A percentile compares a stretch with the other conserved stretches of the same genome.
These are phyloP conservation scores for Cinnamomum chago DNA, from an alignment of 164 flowering plant genomes.

Conservation along the genomic window DNA sequence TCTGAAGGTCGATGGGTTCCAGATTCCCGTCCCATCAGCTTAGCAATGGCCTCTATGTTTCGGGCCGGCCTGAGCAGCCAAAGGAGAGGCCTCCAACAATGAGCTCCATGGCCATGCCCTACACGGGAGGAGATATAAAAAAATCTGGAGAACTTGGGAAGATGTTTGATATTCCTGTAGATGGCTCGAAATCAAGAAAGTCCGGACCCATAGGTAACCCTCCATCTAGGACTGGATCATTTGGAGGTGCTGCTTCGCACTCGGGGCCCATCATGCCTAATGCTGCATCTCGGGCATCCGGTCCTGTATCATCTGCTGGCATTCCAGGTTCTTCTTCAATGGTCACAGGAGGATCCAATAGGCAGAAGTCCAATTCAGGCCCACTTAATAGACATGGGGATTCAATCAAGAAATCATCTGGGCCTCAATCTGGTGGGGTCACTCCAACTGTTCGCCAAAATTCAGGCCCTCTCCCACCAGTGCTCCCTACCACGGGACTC, in stretches of 20 bases:
- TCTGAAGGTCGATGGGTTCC: constrained; percentile 64
- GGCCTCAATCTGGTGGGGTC: constrained; percentile 85
- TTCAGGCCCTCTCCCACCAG: constrained; percentile 79
- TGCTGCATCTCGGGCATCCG: constrained; percentile 54
- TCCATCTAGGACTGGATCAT: constrained; percentile 83
- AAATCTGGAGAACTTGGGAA: constrained; percentile 97
- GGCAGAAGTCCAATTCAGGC: constrained; percentile 84
- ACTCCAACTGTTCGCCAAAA: constrained; percentile 69
- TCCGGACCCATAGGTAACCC: constrained; percentile 80
- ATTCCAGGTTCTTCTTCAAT: constrained; percentile 50
- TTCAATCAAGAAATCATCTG: constrained; percentile 78
- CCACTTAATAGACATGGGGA: constrained; percentile 88
- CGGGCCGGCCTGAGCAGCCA: constrained; percentile 91
- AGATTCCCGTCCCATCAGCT: constrained; percentile 92
- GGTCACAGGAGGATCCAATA: constrained; percentile 35
- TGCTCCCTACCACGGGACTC: constrained; percentile 85
- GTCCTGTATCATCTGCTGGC: constrained; percentile 46
- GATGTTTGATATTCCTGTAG: constrained; percentile 90
- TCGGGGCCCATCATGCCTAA: constrained; percentile 73
- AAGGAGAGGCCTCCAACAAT: constrained; percentile 87
- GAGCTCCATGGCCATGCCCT: constrained; percentile 87
- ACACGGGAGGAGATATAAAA: constrained; percentile 98
- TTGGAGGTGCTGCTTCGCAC: constrained; percentile 81
- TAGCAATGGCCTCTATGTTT: constrained; percentile 88
- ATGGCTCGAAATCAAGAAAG: constrained; percentile 84